phyloP scores from a whole-genome alignment of 148 eudicot genomes.

The Pharnaceum exiguum region DNA sequence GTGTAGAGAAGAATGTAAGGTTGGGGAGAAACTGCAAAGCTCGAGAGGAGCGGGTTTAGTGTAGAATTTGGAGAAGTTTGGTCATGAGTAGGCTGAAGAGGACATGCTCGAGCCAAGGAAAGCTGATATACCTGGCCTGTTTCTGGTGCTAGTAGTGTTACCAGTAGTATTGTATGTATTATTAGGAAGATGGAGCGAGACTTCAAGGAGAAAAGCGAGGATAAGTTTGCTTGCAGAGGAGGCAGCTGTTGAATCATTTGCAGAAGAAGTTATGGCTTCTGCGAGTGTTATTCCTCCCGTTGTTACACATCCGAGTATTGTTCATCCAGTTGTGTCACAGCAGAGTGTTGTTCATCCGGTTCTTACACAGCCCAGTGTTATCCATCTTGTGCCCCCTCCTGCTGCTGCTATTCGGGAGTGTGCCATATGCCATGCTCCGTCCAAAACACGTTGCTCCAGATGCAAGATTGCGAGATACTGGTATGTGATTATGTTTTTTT shows the following conservation, averaged over 20 bases:
- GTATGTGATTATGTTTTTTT: conserved; percentile 31
- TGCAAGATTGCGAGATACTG: conserved; percentile 95
- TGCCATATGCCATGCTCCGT: conserved; percentile 69
- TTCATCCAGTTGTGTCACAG: no score
- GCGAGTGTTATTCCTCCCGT: conserved; percentile 48
- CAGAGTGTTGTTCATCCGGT: background rate
- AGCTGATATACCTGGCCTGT: conserved; percentile 70
- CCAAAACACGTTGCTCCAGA: conserved; percentile 82
- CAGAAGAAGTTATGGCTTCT: conserved; percentile 53
- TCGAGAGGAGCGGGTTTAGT: conserved; percentile 22
- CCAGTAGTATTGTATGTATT: conserved; percentile 71
- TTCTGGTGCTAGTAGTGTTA: conserved; percentile 78
- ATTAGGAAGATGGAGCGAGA: conserved; percentile 92
- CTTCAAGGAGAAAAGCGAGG: conserved; percentile 57
- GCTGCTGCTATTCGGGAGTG: conserved; percentile 53
- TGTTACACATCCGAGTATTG: no score
- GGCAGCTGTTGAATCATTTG: conserved; percentile 55
- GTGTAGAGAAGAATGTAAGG: conserved; percentile 13
- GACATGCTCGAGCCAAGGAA: conserved; percentile 96
- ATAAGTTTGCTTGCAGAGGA: conserved; percentile 47
- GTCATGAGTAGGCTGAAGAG: conserved; percentile 81
- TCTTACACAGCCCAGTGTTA: conserved; percentile 26
- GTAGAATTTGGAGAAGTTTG: conserved; percentile 27
- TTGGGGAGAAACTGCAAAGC: conserved; percentile 14
- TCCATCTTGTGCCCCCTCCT: conserved; percentile 41